Base-by-base conservation (phyloP, 139 green algal genomes). In the Micromonas commoda region DNA sequence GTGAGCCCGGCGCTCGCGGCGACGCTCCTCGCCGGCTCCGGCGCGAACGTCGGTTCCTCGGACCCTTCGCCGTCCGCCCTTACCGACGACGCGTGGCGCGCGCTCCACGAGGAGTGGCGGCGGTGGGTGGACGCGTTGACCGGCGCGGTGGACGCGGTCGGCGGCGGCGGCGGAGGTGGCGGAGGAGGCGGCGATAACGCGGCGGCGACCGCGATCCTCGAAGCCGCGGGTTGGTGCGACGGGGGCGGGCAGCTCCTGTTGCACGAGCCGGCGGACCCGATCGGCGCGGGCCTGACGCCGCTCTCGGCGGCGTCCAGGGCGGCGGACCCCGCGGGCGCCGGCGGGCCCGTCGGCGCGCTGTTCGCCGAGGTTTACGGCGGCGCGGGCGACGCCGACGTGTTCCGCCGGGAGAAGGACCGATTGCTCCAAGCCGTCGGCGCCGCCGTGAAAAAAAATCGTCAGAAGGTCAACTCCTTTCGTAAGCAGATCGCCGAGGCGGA, bases 201-300 rank as follows among this genome's bases (percentile, higher is more conserved):
- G 29, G 29, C n/a, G n/a, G n/a, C n/a, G n/a, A n/a, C n/a, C n/a
- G n/a, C n/a, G n/a, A n/a, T 23, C 0, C n/a, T 70, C 63, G 52
- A 68, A 35, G 24, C 4, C 60, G 60, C 60, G 60, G 24, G 24
- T 35, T 71, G 64, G 64, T 71, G 64, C 64, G 68, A 61, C 21
- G 37, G 61, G 23, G 34, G n/a, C 19, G 37, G 68, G 29, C 68
- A 75, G 37, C 29, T 75, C 23, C 32, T 75, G 37, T 61, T 75
- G 23, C 68, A 61, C 34, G 34, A 19, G 38, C 28, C 63, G 9
- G 45, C 45, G 9, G 45, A 16, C 16, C 16, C 45, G 45, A 57
- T 23, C 45, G 45, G 9, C 9, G 45, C 45, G 45, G 45, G 9
- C 9, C 9, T 16, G 45, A 16, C 45, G 45, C 9, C 9, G 9